Conservation (phyloP, 2,329 filamentous ascomycete genomes). For the Curvularia hawaiiensis region DNA sequence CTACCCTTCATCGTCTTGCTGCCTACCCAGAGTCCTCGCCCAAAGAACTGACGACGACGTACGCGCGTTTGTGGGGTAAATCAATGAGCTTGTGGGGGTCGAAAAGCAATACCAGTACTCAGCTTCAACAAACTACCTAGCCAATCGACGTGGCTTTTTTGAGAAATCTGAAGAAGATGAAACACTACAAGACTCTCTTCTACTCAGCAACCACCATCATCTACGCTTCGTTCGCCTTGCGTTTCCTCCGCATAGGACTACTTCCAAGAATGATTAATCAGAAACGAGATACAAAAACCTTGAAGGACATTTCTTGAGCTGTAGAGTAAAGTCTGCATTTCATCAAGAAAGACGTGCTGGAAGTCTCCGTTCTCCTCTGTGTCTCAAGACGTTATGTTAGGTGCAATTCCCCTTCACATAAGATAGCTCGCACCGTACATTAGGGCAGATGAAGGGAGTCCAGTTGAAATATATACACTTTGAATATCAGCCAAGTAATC, state of each 20-base stretch:
- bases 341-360: background rate
- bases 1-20: background rate
- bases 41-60: background rate
- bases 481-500: background rate
- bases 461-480: background rate
- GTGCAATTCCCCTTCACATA: background rate
- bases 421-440: background rate
- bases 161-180: constrained; percentile 10
- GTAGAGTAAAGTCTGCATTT: background rate
- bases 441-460: background rate
- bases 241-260: constrained; percentile 20
- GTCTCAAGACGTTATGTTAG: background rate
- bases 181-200: constrained; percentile 24
- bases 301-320: background rate
- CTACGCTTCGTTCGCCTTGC: constrained; percentile 26
- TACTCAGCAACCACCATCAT: constrained; percentile 23
- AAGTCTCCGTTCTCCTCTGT: background rate
- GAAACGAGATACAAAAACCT: constrained; percentile 5
- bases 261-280: constrained; percentile 14
- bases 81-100: background rate
- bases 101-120: background rate
- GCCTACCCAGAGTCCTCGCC: background rate
- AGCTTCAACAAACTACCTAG: background rate
- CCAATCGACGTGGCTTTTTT: background rate
- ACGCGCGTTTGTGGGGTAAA: constrained; percentile 11